Conservation (phyloP, 1,284 basidiomycete species). For the Spongispora temasekensis region DNA sequence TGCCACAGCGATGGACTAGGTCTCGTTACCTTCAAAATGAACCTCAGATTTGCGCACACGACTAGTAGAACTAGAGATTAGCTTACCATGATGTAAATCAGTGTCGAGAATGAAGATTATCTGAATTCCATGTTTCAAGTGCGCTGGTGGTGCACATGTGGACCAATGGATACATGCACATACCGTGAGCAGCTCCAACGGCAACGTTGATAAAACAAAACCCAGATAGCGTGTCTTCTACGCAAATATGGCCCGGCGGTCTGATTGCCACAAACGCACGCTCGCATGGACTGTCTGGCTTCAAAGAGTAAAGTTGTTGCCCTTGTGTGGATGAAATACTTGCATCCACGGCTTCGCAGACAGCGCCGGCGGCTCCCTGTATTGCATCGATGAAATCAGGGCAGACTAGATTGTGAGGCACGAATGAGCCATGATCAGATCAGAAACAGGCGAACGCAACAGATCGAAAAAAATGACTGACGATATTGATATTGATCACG, state of each 20-base stretch:
- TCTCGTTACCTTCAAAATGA: slow-evolving; percentile 73
- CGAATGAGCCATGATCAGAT: background rate
- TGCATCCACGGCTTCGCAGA: slow-evolving; percentile 83
- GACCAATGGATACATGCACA: slow-evolving; percentile 14
- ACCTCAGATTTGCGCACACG: background rate
- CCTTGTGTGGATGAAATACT: slow-evolving; percentile 47
- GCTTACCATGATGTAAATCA: slow-evolving; percentile 85
- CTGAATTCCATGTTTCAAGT: slow-evolving; percentile 77
- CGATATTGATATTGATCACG: slow-evolving; percentile 82
- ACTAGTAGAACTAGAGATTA: background rate
- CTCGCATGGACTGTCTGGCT: slow-evolving; percentile 16
- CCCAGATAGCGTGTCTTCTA: slow-evolving; percentile 84
- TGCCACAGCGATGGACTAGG: slow-evolving; percentile 79
- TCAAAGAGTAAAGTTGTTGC: slow-evolving; percentile 30
- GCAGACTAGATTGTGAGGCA: slow-evolving; percentile 55
- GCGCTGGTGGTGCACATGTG: slow-evolving; percentile 48
- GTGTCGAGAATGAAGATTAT: slow-evolving; percentile 90
- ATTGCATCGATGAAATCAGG: slow-evolving; percentile 71
- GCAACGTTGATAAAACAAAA: slow-evolving; percentile 90
- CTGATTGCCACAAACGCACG: slow-evolving; percentile 83
- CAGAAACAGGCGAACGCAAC: background rate
- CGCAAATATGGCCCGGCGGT: slow-evolving; percentile 92
- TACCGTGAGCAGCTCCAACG: slow-evolving; percentile 89
- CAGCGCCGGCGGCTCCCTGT: slow-evolving; percentile 74
- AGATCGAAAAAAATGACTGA: slow-evolving; percentile 28